Evolutionary conservation across 2,329 filamentous ascomycete genomes (phyloP), one percentile per base, ranked within the genome.

Genomic region (Aspergillus japonicus): DNA sequence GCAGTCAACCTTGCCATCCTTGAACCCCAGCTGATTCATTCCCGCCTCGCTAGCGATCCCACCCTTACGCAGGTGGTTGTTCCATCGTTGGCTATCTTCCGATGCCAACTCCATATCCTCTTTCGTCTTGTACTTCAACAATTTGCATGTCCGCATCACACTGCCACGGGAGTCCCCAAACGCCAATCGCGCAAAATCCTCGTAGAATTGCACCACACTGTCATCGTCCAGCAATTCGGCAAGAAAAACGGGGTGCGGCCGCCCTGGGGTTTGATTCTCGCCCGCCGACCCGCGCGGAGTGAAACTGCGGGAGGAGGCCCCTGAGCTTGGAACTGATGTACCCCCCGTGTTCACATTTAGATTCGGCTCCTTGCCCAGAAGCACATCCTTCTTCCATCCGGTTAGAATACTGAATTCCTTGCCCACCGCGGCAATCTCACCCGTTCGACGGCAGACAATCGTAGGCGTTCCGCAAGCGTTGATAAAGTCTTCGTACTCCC

Each of bases 321-420:
- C 74, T 0, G 75, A 73, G 59, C 60, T 62, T n/a, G 67, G 65
- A 1, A 56, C 58, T 2, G 67, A 63, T 14, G 81, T 78, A 51
- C 82, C 81, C 44, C 88, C 90, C 1, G 84, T 85, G 74, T 97
- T 96, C 71, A 92, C 86, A 71, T 98, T 98, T 23, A 91, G 79
- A 69, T 98, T 98, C 2, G 90, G 84, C 69, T 92, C 89, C 69
- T 92, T 91, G 52, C 95, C 95, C 0, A 98, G 82, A 1, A 99
- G 81, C 0, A 98, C 88, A 51, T 95, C 90, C 70, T 92, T 93
- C 55, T 88, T 90, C 95, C 95, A 99, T 5, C 94, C 95, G 0
- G 95, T 97, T 56, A 99, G 80, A 31, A 96, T 90, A n/a, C 89
- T 92, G 68, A 99, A 99, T 74, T 98, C 95, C 76, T 97, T 96